Evolutionary conservation across 163 green algal species (phyloP).

Genomic region (Scenedesmus sp.): DNA sequence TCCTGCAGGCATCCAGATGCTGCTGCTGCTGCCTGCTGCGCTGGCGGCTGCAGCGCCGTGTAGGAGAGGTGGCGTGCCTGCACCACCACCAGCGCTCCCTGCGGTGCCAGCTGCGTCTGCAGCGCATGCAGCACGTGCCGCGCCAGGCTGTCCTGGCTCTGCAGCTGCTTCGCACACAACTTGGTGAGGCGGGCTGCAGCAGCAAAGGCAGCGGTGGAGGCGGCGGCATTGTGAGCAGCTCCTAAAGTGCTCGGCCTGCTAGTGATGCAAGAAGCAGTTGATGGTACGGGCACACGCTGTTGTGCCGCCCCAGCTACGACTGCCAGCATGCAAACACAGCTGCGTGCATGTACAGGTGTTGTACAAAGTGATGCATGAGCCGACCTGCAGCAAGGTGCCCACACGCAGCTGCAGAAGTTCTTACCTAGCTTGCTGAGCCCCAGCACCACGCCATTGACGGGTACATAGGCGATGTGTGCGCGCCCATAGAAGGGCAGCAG

Average conservation of each 20-base stretch:
- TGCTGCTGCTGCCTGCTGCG: constrained; percentile 18
- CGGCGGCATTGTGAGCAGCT: neutral
- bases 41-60: constrained; percentile 33
- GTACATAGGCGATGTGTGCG: constrained; percentile 94
- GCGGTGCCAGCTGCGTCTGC: constrained; percentile 62
- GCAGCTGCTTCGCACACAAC: constrained; percentile 81
- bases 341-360: neutral
- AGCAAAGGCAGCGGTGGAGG: neutral
- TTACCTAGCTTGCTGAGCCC: constrained; percentile 92
- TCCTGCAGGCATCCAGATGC: constrained; percentile 20
- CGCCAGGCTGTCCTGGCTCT: constrained; percentile 80
- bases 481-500: constrained; percentile 95
- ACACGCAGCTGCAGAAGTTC: neutral
- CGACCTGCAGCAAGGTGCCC: neutral
- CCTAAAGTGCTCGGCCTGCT: no score
- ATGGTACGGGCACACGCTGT: no score
- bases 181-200: constrained; percentile 81
- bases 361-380: neutral
- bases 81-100: constrained; percentile 80
- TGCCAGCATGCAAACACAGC: neutral
- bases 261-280: no score
- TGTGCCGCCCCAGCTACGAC: neutral
- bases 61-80: constrained; percentile 77
- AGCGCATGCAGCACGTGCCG: constrained; percentile 74
- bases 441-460: constrained; percentile 83